phyloP scores from a whole-genome alignment of 495 filamentous ascomycete genomes.

The Xylona heveae region DNA sequence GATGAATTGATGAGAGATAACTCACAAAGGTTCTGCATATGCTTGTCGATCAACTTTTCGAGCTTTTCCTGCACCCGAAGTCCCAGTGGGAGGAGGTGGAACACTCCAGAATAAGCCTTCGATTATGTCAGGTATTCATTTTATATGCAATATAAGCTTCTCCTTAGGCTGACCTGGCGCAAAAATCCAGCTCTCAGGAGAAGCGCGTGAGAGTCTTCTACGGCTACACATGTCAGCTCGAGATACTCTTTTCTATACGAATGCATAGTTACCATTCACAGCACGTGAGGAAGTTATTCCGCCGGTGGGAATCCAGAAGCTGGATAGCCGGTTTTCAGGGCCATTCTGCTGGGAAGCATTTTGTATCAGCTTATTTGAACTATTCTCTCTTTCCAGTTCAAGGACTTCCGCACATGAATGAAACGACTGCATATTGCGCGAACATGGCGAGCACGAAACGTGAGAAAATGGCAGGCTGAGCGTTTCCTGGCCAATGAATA shows the following conservation, averaged over 20 bases:
- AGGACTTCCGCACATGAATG: too few relatives aligned
- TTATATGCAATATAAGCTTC: background rate
- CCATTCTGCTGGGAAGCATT: too few relatives aligned
- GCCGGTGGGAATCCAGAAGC: conserved; percentile 50
- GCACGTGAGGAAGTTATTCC: conserved; percentile 6
- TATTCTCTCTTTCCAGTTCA: too few relatives aligned
- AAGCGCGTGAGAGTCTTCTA: conserved; percentile 48
- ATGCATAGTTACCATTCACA: conserved; percentile 1
- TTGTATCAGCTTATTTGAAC: too few relatives aligned
- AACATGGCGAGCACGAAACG: too few relatives aligned
- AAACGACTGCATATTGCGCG: too few relatives aligned
- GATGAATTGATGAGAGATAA: conserved; percentile 5
- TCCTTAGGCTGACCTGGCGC: conserved; percentile 32
- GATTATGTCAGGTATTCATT: background rate
- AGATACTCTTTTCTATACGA: background rate
- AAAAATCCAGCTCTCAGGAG: conserved; percentile 63
- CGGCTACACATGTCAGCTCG: background rate
- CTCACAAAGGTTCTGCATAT: conserved; percentile 62
- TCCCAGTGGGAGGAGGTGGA: conserved; percentile 85
- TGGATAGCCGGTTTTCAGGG: conserved; percentile 40
- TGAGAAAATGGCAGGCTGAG: too few relatives aligned
- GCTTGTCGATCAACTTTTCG: conserved; percentile 63
- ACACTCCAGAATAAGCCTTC: conserved; percentile 70
- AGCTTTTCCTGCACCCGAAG: conserved; percentile 76
- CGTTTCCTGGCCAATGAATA: too few relatives aligned